Conservation (phyloP, 495 filamentous ascomycete genomes). For the Xylaria palmicola region DNA sequence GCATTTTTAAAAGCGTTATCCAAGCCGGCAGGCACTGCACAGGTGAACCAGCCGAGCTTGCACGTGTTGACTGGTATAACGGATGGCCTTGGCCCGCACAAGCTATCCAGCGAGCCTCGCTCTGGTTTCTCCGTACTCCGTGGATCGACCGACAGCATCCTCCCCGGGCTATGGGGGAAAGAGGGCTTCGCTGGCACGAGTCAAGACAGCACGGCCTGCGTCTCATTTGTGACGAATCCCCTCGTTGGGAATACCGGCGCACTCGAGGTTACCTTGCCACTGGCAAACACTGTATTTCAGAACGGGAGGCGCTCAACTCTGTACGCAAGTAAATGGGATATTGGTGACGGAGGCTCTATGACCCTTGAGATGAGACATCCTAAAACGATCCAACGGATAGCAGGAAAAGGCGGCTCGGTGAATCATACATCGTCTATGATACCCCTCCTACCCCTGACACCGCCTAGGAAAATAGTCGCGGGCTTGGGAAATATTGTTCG, state of each 20-base stretch:
- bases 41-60: conserved; percentile 12
- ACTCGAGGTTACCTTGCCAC: conserved; percentile 52
- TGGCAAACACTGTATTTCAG: conserved; percentile 75
- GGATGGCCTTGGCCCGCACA: conserved; percentile 32
- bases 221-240: conserved; percentile 26
- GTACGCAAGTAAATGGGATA: conserved; percentile 55
- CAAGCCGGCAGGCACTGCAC: neutral
- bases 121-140: conserved; percentile 45
- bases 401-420: neutral
- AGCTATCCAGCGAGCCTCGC: conserved; percentile 18
- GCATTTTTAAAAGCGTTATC: conserved; percentile 24
- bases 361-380: conserved; percentile 18
- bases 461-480: conserved; percentile 59
- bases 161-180: conserved; percentile 34
- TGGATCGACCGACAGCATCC: conserved; percentile 24
- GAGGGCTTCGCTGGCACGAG: conserved; percentile 5
- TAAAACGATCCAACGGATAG: conserved; percentile 33
- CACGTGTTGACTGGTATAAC: conserved; percentile 36
- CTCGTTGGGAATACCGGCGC: conserved; percentile 16
- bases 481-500: conserved; percentile 84
- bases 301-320: conserved; percentile 67
- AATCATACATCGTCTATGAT: conserved; percentile 29
- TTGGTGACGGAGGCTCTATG: conserved; percentile 13
- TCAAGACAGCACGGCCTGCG: conserved; percentile 15
- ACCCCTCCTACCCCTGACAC: conserved; percentile 64